These are phyloP conservation scores for Pseudogymnoascus sp. DNA, from an alignment of 2,329 filamentous ascomycete genomes.

Conservation along the genomic window DNA sequence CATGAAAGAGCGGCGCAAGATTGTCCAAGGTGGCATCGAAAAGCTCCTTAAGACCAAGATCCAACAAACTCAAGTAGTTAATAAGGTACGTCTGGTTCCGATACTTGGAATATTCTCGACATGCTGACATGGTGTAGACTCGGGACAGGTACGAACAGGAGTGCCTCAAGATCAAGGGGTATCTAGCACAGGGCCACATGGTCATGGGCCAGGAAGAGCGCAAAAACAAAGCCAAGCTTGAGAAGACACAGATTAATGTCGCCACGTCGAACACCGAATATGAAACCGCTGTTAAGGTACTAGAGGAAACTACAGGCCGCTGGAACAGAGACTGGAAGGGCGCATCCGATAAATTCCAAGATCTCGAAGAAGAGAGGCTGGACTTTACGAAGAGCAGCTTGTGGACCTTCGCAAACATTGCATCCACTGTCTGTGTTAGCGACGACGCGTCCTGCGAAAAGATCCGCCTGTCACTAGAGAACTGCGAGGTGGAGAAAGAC, in stretches of 20 bases:
- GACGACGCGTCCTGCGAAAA: slow-evolving; percentile 97
- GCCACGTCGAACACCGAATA: slow-evolving; percentile 89
- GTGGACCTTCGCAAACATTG: slow-evolving; percentile 96
- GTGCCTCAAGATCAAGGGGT: slow-evolving; percentile 96
- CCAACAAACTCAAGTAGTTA: slow-evolving; percentile 82
- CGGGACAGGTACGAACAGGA: slow-evolving; percentile 96
- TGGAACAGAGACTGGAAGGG: slow-evolving; percentile 99
- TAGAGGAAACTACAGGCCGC: slow-evolving; percentile 88
- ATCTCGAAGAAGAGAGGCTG: slow-evolving; percentile 91
- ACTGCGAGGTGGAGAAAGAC: slow-evolving; percentile 95
- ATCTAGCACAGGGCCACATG: slow-evolving; percentile 97
- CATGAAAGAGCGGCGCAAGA: slow-evolving; percentile 95
- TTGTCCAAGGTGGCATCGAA: slow-evolving; percentile 88
- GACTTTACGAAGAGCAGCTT: slow-evolving; percentile 97
- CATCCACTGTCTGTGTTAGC: slow-evolving; percentile 94
- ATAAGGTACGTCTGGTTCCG: slow-evolving; percentile 57
- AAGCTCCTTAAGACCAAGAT: slow-evolving; percentile 89
- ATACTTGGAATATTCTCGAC: slow-evolving; percentile 10
- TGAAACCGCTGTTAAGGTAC: slow-evolving; percentile 80
- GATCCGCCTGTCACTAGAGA: slow-evolving; percentile 83
- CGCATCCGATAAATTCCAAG: slow-evolving; percentile 97
- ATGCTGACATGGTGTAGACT: slow-evolving; percentile 43
- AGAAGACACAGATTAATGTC: slow-evolving; percentile 96
- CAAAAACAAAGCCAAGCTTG: slow-evolving; percentile 96
- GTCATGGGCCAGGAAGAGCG: slow-evolving; percentile 99